These are phyloP conservation scores for Kazachstania taianensis DNA, from an alignment of 805 yeast species.

Conservation along the genomic window DNA sequence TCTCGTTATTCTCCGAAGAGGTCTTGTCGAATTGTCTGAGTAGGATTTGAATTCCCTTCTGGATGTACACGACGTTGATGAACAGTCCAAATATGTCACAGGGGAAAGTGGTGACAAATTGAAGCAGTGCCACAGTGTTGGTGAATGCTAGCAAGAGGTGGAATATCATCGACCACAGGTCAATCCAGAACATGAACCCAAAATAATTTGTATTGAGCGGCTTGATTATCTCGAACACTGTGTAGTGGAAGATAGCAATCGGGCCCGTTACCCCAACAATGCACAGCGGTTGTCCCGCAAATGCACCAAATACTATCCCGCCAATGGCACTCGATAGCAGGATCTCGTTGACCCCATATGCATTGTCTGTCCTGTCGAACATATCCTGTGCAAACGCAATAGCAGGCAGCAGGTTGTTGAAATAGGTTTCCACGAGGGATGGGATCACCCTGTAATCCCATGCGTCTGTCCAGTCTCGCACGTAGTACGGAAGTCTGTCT, in stretches of 20 bases:
- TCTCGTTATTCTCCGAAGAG: constrained; percentile 14
- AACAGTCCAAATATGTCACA: constrained; percentile 92
- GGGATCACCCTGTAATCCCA: constrained; percentile 83
- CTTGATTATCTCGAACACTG: constrained; percentile 41
- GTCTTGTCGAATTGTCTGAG: constrained; percentile 48
- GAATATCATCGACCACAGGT: constrained; percentile 79
- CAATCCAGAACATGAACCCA: constrained; percentile 93
- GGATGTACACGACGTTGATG: constrained; percentile 77
- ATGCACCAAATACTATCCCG: constrained; percentile 77
- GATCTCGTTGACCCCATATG: constrained; percentile 89
- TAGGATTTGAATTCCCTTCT: constrained; percentile 81
- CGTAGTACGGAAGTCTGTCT: constrained; percentile 50
- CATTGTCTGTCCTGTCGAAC: constrained; percentile 81
- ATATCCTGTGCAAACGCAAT: constrained; percentile 94
- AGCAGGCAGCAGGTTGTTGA: constrained; percentile 87
- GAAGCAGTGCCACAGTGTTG: constrained; percentile 58
- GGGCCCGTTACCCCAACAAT: constrained; percentile 98
- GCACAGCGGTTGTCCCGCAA: constrained; percentile 86
- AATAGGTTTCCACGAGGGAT: constrained; percentile 68
- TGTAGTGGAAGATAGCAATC: constrained; percentile 80
- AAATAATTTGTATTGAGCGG: constrained; percentile 45
- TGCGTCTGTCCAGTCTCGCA: constrained; percentile 75
- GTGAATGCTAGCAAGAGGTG: constrained; percentile 64
- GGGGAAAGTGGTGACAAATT: constrained; percentile 67
- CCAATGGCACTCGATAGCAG: constrained; percentile 76